Base-by-base conservation (phyloP, 2,329 filamentous ascomycete species). In the Shiraia sp. region DNA sequence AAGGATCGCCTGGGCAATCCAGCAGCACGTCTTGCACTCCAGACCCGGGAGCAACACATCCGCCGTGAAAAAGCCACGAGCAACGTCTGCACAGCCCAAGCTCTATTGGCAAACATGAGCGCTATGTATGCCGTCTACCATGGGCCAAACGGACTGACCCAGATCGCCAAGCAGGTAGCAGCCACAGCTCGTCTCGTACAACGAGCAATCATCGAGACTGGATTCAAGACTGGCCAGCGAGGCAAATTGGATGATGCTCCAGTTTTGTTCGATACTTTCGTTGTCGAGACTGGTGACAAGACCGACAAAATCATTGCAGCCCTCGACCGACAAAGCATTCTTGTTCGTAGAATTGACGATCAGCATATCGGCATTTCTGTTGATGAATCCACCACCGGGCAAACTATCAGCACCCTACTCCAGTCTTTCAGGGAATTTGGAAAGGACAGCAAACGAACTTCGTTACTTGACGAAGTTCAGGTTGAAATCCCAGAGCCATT, bases 71-170 rank as follows among this genome's bases (percentile, higher is more conserved):
- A 96, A 79, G 92, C 92, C 1, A 97, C 92, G 2, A 96, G 90
- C 76, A 97, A 97, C 65, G 91, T 96, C 45, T 97, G 92, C 75
- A 97, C 92, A 1, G 91, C 92, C 1, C 92, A 97, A 72, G 92
- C 92, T 7, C 75, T 97, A 17, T 77, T 96, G 36, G 92, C 92
- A 26, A 97, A 97, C 70, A 96, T 96, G 89, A 92, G 84, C 56
- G 90, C 91, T 40, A 86, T 96, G 75, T 97, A 96, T 65, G 91
- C 90, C 37, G 79, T 96, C 39, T 97, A 96, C 70, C 92, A 97
- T 66, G 92, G 92, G 3, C 92, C 92, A 1, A 72, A 83, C 39
- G 90, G 91, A 13, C 74, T 97, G 36, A 90, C 84, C 71, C 80
- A 82, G 10, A 96, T 96, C 65, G 91, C 92, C 1, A 81, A 91